phyloP scores from a whole-genome alignment of 768 basidiomycete genomes.

The Lyophyllum atratum region DNA sequence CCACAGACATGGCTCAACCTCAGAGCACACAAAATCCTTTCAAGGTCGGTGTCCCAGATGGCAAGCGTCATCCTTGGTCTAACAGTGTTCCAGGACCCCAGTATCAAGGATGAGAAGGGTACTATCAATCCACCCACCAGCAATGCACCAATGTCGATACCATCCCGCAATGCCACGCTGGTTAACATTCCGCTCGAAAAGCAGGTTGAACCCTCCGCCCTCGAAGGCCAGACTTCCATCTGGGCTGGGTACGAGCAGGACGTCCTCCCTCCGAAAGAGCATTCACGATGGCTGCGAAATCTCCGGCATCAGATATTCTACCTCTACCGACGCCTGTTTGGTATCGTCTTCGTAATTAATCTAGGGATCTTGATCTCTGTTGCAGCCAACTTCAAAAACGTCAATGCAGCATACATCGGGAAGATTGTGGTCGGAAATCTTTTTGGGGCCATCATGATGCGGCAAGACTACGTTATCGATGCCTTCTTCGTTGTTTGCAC shows the following conservation, averaged over 20 bases:
- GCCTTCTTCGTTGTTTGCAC: constrained; percentile 55
- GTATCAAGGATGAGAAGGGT: constrained; percentile 7
- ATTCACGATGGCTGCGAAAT: constrained; percentile 49
- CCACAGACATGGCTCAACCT: background rate
- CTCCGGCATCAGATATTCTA: constrained; percentile 58
- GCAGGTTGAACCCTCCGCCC: constrained; percentile 13
- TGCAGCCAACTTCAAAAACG: constrained; percentile 28
- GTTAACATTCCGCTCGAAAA: constrained; percentile 21
- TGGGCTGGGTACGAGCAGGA: constrained; percentile 60
- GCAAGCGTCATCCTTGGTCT: background rate
- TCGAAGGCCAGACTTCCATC: constrained; percentile 34
- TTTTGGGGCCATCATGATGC: constrained; percentile 49
- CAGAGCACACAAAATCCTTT: constrained; percentile 3
- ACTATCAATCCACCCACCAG: background rate
- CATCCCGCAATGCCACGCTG: constrained; percentile 10
- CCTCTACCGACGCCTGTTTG: constrained; percentile 62
- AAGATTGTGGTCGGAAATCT: constrained; percentile 48
- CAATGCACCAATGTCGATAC: background rate
- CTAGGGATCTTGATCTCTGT: constrained; percentile 51
- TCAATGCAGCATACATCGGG: constrained; percentile 38
- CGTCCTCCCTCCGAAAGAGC: constrained; percentile 49
- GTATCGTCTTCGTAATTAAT: constrained; percentile 57
- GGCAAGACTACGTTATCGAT: constrained; percentile 62
- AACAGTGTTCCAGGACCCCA: background rate
- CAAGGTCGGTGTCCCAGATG: background rate